Conservation (phyloP, 495 filamentous ascomycete genomes). For the Neurospora sp. region DNA sequence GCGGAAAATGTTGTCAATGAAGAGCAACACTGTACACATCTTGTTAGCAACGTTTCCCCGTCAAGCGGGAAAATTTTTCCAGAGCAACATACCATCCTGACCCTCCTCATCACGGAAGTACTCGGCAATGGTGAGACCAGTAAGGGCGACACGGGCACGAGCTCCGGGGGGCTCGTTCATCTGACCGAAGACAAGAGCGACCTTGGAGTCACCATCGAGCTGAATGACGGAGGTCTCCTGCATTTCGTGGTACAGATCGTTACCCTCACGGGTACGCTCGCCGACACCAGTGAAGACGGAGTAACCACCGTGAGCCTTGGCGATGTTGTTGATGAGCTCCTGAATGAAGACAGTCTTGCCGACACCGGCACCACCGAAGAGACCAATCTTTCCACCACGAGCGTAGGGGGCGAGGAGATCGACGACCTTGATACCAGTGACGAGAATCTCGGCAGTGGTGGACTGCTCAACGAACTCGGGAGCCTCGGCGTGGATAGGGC, state of each 20-base stretch:
- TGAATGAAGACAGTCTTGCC: slow-evolving; percentile 99
- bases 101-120: slow-evolving; percentile 97
- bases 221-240: slow-evolving; percentile 99
- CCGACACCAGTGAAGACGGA: slow-evolving; percentile 99
- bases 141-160: slow-evolving; percentile 98
- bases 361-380: slow-evolving; percentile 99
- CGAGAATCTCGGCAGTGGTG: slow-evolving; percentile 87
- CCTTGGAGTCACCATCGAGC: slow-evolving; percentile 98
- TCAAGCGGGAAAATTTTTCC: not conserved
- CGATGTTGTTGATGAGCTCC: slow-evolving; percentile 99
- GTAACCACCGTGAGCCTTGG: slow-evolving; percentile 99
- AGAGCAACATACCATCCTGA: slow-evolving; percentile 60
- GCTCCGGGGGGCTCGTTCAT: slow-evolving; percentile 99
- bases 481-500: slow-evolving; percentile 89
- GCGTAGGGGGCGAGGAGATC: slow-evolving; percentile 97
- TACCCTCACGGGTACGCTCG: slow-evolving; percentile 99
- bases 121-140: slow-evolving; percentile 80
- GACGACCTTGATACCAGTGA: slow-evolving; percentile 99
- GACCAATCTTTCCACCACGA: slow-evolving; percentile 99
- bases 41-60: slow-evolving; percentile 2
- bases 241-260: slow-evolving; percentile 99
- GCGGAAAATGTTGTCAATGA: slow-evolving; percentile 99
- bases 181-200: slow-evolving; percentile 98
- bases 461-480: slow-evolving; percentile 89
- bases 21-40: slow-evolving; percentile 64